Evolutionary conservation across 2,329 filamentous ascomycete genomes (phyloP), one percentile per base, ranked within the genome.

Genomic region (Amphichorda felina): DNA sequence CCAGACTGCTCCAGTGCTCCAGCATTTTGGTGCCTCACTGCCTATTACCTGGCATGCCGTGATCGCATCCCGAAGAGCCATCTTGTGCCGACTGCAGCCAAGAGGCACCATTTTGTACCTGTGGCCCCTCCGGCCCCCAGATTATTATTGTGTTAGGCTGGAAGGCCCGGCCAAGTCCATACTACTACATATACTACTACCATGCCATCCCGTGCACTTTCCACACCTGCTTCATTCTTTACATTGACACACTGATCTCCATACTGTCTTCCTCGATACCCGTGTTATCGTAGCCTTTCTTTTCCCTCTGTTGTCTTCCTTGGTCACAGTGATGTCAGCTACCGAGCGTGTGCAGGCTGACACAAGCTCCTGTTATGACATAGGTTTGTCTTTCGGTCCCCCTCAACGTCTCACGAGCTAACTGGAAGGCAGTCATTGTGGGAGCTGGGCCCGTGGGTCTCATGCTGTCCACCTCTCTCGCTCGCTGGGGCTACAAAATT

Each of bases 401-500:
- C 14, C 14, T 30, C 10, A 31, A 17, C 3, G 16, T 29, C n/a
- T n/a, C 13, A 31, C 29, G 6, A 24, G 21, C 21, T 19, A 19
- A 18, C 13, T 11, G 6, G 6, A n/a, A 25, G 14, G 10, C 17
- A 36, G 86, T 64, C 38, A 57, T 64, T 31, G 49, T 62, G 32
- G 60, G 60, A 24, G 59, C 60, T 30, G 60, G 60, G 11, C 57
- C 57, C n/a, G 49, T 52, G 25, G 60, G 59, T 22, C 43, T 64
- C 24, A 64, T 68, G 61, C 71, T 94, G 17, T 91, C 86, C 8
- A 87, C 87, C 21, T 89, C 83, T 53, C 72, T 95, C 41, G 83
- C 85, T 41, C 72, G 87, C 63, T 94, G 87, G 85, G 88, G 88
- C 15, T 95, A 94, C 68, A 86, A 77, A 56, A 85, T 95, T 58